Evolutionary conservation across 1,284 basidiomycete species (phyloP), one percentile per base, ranked within the genome.

Genomic region (Rhodofomes roseus): DNA sequence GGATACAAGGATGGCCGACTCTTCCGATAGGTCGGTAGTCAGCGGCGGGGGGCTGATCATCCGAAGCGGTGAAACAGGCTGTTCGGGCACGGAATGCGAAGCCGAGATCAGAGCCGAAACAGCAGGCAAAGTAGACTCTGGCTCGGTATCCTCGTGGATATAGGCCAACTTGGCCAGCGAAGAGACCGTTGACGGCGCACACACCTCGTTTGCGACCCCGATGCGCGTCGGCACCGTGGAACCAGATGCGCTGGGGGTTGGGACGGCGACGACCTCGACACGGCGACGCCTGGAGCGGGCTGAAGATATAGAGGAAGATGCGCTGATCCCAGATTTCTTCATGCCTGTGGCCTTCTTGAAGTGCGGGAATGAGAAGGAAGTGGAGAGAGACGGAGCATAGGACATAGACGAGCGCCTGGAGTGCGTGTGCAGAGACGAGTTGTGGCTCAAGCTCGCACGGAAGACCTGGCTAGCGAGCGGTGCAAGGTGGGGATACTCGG

Each of bases 401-500:
- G 50, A 56, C 12, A 40, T 4, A 8, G 55, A 57, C 14, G 48
- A 51, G 29, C 31, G 27, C 27, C 31, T 34, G 12, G 29, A 51
- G 29, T 51, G 27, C 29, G 48, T 31, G 29, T 51, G 31, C 6
- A 51, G 27, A 9, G 48, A 51, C 14, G 48, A 51, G 27, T 12
- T 46, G n/a, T 51, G 48, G 48, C 48, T 51, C 27, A 51, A 31
- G 58, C 62, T 66, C 22, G 60, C 63, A 23, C 65, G 65, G 63
- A 70, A 70, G 18, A 63, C 63, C 34, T 68, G 62, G 55, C 66
- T 69, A 3, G 70, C 68, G n/a, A 70, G 66, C 2, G 68, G 68
- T 1, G 66, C 63, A 1, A 70, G 63, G 29, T 65, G 57, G 37
- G 59, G 61, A 44, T 66, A 62, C 5, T 40, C 22, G 5, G 40